These are phyloP conservation scores for Vitis vinifera DNA, from an alignment of 164 flowering plant genomes.

Conservation along the genomic window ASM3070453v1 NC_081809.1:22275501-22276000, in stretches of 20 bases:
- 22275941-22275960: not conserved
- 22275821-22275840: constrained; percentile 17
- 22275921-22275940: not conserved
- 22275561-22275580: not conserved
- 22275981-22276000: constrained; percentile 8
- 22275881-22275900: not conserved
- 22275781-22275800: constrained; percentile 17
- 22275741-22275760: constrained; percentile 51
- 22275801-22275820: constrained; percentile 17
- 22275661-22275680: constrained; percentile 80
- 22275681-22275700: constrained; percentile 62
- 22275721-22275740: constrained; percentile 54
- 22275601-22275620: constrained; percentile 51
- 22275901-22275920: not conserved
- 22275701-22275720: constrained; percentile 57
- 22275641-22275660: constrained; percentile 77
- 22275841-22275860: constrained; percentile 4
- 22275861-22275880: constrained; percentile 4
- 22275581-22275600: not conserved
- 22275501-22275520: not conserved
- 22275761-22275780: constrained; percentile 29
- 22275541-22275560: too few species aligned
- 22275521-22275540: not conserved
- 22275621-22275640: constrained; percentile 71
- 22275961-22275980: not conserved